Conservation (phyloP, 2,329 filamentous ascomycete genomes). For the Sporothrix dimorphospora region DNA sequence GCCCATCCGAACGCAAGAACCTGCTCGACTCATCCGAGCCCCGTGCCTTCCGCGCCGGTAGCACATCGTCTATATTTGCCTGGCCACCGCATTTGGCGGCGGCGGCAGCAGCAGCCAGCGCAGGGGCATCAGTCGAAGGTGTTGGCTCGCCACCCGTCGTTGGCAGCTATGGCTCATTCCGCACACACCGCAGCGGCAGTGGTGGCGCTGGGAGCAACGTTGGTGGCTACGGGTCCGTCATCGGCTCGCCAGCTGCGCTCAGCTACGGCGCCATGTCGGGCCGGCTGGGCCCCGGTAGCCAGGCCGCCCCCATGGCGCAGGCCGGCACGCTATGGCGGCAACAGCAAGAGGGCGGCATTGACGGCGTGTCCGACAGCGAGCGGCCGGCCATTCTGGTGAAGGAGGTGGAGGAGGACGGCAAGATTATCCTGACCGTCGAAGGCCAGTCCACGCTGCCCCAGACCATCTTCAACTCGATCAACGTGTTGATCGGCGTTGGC, state of each 20-base stretch:
- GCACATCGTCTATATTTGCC: conserved; percentile 57
- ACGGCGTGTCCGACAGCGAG: conserved; percentile 57
- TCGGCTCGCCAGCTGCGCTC: conserved; percentile 44
- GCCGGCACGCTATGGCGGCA: conserved; percentile 57
- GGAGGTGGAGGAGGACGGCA: conserved; percentile 85
- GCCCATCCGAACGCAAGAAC: conserved; percentile 49
- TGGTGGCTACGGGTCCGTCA: conserved; percentile 55
- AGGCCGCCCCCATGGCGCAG: conserved; percentile 52
- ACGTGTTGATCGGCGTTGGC: conserved; percentile 88
- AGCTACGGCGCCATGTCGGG: conserved; percentile 37
- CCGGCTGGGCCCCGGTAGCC: conserved; percentile 32
- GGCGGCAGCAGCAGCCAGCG: conserved; percentile 24
- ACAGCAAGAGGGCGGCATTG: conserved; percentile 51
- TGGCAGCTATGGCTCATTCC: conserved; percentile 57
- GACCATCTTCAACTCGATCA: conserved; percentile 95
- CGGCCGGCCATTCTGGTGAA: conserved; percentile 81
- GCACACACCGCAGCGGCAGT: conserved; percentile 47
- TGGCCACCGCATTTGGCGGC: conserved; percentile 65
- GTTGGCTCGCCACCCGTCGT: conserved; percentile 23
- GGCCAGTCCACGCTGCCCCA: conserved; percentile 95
- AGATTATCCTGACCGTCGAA: conserved; percentile 79
- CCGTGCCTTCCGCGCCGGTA: conserved; percentile 40
- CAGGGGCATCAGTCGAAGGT: conserved; percentile 4
- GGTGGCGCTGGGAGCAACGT: neutral
- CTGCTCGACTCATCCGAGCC: conserved; percentile 40